A percentile compares a stretch with the other conserved stretches of the same genome.
phyloP scores from a whole-genome alignment of 768 basidiomycete genomes.

The Leccinum imitatum region DNA sequence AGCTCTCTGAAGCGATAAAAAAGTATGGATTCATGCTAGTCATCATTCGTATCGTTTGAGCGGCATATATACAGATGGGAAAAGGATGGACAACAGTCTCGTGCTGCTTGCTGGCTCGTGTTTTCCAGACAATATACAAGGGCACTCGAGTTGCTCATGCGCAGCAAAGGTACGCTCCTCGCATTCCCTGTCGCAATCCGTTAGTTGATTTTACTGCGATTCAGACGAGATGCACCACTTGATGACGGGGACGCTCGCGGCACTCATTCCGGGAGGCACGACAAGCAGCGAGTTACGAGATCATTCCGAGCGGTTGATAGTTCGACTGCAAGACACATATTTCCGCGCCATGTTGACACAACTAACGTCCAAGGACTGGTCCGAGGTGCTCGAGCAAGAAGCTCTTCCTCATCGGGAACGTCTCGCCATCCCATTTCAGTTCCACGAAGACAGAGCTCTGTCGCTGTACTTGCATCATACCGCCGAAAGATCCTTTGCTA shows the following conservation, averaged over 20 bases:
- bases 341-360: constrained; percentile 77
- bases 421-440: constrained; percentile 79
- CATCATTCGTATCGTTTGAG: constrained; percentile 4
- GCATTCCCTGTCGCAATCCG: background rate
- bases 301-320: constrained; percentile 69
- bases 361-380: constrained; percentile 72
- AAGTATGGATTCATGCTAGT: constrained; percentile 36
- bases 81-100: constrained; percentile 63
- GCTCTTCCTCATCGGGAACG: constrained; percentile 77
- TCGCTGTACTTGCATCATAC: constrained; percentile 65
- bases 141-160: constrained; percentile 77
- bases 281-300: constrained; percentile 54
- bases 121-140: constrained; percentile 59
- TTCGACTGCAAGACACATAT: constrained; percentile 78
- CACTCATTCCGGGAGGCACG: constrained; percentile 51
- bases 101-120: constrained; percentile 85
- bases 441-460: constrained; percentile 72
- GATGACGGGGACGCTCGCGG: constrained; percentile 81
- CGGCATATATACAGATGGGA: constrained; percentile 57
- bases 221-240: constrained; percentile 77
- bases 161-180: constrained; percentile 61
- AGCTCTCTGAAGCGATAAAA: constrained; percentile 53
- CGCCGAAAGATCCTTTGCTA: constrained; percentile 46
- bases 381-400: constrained; percentile 78
- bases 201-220: constrained; percentile 6